Base-by-base conservation (phyloP, 2,329 filamentous ascomycete species). In the Colletotrichum neosansevieriae region DNA sequence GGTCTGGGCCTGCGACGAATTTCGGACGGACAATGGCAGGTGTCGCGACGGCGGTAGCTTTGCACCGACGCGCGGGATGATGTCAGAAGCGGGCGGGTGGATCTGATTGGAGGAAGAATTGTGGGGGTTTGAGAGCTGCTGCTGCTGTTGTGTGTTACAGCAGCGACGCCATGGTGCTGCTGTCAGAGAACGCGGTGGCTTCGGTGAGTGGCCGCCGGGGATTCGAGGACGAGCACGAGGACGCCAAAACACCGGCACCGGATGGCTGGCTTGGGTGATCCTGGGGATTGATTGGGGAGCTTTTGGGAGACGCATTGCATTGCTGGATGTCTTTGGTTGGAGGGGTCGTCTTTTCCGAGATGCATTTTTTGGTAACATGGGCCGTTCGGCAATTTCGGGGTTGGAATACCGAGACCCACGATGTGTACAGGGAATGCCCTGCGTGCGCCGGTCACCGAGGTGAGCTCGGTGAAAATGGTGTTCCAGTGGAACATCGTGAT, bases 101-200 rank as follows among this genome's bases (percentile, higher is more conserved):
- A 36, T 29, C 19, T 61, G 58, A 71, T 71, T 70, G 69, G 69
- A 70, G 69, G 69, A 71, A 67, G 19, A 67, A 70, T 71, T 70
- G 67, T 62, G 69, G 67, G 69, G 69, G 67, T 56, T 61, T 13
- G 17, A 58, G 9, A 12, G 13, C 50, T 34, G 51, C 11, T 24
- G 42, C 10, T 4, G 7, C 10, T 49, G 50, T 13, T 38, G 50
- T 38, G n/a, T 49, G 42, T 61, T 3, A 40, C 47, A 24, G 40
- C 50, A 38, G 32, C 13, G 29, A 49, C 57, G 50, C 17, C 17
- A 12, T 24, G 32, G n/a, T 38, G 29, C 50, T 11, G 49, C 49
- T 53, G 49, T 40, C 19, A 38, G 7, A 44, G 15, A 6, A 13
- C 17, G 15, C 44, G 34, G 32, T 45, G 63, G 40, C 21, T 17